Conservation (phyloP, 202 grass and related monocot species). For the Carex sylvatica region DNA sequence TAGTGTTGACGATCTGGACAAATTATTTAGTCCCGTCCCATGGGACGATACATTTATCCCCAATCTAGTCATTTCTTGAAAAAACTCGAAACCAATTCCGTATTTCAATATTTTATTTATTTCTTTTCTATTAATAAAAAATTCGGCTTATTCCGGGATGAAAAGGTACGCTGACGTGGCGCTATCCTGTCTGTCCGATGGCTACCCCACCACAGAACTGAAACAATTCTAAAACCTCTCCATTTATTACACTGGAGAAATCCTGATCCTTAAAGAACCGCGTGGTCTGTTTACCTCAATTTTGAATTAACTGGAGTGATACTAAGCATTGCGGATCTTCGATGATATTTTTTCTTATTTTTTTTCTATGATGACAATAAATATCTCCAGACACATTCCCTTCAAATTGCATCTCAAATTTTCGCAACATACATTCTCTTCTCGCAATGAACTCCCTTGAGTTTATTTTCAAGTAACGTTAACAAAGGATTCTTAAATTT, state of each 20-base stretch:
- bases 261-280: neutral
- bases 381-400: neutral
- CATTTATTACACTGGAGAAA: neutral
- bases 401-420: neutral
- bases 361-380: neutral
- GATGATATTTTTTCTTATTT: no score
- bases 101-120: no score
- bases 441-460: slow-evolving; percentile 78
- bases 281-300: neutral
- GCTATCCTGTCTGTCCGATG: neutral
- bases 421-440: neutral
- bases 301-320: neutral
- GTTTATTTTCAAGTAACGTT: slow-evolving; percentile 55
- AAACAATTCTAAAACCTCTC: neutral
- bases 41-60: no score
- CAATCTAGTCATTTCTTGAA: no score
- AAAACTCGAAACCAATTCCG: no score
- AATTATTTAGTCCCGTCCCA: no score
- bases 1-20: no score
- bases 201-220: neutral
- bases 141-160: neutral
- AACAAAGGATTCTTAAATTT: neutral
- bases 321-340: neutral
- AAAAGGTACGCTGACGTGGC: neutral
- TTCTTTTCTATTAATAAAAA: no score